Percentiles rank a stretch among this genome's conserved stretches.
These are phyloP conservation scores for Citrus sp. DNA, from an alignment of 345 rosid species.

Conservation along the genomic window DNA sequence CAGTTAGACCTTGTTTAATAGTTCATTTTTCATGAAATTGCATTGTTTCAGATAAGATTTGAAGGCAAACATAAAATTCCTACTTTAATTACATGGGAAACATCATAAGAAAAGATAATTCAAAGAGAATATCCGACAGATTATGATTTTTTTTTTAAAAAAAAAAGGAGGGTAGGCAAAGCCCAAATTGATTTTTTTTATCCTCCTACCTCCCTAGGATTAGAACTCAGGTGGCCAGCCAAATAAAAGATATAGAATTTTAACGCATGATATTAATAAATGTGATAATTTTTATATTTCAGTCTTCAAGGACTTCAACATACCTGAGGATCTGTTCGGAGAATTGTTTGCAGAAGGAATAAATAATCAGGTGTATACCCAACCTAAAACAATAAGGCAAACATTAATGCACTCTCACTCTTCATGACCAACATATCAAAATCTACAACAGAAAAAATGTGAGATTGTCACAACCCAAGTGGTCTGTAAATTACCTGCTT, in stretches of 20 bases:
- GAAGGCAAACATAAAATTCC: not conserved
- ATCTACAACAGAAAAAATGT: not conserved
- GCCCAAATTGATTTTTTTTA: too few species aligned
- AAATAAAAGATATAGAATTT: not conserved
- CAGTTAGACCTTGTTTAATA: not conserved
- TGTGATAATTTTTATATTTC: constrained; percentile 10
- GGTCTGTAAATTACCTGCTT: constrained; percentile 60
- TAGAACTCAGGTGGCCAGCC: too few species aligned
- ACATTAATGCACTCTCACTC: not conserved
- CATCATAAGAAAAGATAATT: not conserved
- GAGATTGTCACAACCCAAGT: not conserved
- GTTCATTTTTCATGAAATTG: not conserved
- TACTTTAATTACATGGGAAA: not conserved
- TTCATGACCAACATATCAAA: not conserved
- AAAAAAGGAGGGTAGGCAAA: too few species aligned
- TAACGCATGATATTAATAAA: not conserved
- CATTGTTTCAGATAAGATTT: constrained; percentile 1
- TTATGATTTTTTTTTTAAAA: not conserved
- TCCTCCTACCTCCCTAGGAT: too few species aligned
- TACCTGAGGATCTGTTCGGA: constrained; percentile 98
- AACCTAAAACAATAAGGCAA: constrained; percentile 51
- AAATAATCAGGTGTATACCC: constrained; percentile 96
- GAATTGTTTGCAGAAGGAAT: constrained; percentile 98
- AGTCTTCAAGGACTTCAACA: constrained; percentile 16
- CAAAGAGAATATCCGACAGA: not conserved